Base-by-base conservation (phyloP, 2,329 filamentous ascomycete genomes). In the Zasmidium cellare region DNA sequence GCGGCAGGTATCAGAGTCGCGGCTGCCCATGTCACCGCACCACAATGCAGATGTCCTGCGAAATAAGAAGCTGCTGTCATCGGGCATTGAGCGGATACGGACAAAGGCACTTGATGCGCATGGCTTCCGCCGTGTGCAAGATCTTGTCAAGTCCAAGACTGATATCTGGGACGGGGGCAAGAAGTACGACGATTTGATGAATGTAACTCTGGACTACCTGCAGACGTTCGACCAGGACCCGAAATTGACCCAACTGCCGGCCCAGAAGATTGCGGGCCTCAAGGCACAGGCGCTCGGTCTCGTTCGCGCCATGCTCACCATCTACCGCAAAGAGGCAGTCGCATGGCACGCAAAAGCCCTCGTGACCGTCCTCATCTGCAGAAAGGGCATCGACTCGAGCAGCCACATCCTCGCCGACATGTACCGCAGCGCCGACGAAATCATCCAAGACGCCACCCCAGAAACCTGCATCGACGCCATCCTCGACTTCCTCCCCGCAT, bases 91-190 rank as follows among this genome's bases (percentile, higher is more conserved):
- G 52, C 88, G 89, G 62, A 87, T 92, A 65, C 86, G 86, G 65
- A 81, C 84, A 25, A 85, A 85, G 66, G 85, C 85, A 1, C 82
- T 93, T n/a, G 90, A 92, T 69, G 88, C 90, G 2, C 89, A 92
- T 69, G 89, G 89, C 56, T 91, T 92, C 79, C 84, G 89, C 53
- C 89, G 90, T 68, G 79, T 92, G 50, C 89, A 92, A 72, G 87
- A 87, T 41, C 82, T 92, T 63, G 82, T 91, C 59, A 86, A 88
- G 62, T 87, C 89, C 58, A 84, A 81, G 69, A 72, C 75, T 66
- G 81, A 85, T 14, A 79, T 85, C 19, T 85, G 89, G 69, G 80
- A 82, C 1, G 84, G 87, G 59, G 84, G 87, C 49, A 86, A 88
- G 66, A 85, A 88, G 54, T 91, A 91, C 59, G 84, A 88, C 62